phyloP scores from a whole-genome alignment of 129 eudicot genomes.

The Erigeron canadensis region DNA sequence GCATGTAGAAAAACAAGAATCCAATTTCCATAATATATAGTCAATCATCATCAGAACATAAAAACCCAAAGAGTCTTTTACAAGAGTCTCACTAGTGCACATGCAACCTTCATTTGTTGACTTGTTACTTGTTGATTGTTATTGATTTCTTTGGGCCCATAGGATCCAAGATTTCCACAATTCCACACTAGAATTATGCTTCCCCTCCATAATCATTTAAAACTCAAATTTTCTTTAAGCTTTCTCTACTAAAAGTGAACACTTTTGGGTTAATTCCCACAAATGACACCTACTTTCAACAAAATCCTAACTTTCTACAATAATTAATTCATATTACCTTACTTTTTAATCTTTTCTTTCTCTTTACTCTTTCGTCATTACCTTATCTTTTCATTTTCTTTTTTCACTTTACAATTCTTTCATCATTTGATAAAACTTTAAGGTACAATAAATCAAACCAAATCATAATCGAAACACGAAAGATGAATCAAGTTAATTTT shows the following conservation, averaged over 20 bases:
- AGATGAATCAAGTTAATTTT: too few relatives aligned
- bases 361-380: not conserved
- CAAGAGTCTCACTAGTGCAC: conserved; percentile 25
- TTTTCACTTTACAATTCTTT: too few relatives aligned
- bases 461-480: not conserved
- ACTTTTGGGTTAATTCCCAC: not conserved
- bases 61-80: conserved; percentile 3
- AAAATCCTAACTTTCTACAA: not conserved
- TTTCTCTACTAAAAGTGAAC: not conserved
- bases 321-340: not conserved
- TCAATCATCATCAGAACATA: not conserved
- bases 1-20: not conserved
- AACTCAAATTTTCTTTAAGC: not conserved
- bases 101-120: conserved; percentile 31
- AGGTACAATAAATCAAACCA: not conserved
- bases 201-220: not conserved
- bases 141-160: conserved; percentile 3
- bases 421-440: not conserved
- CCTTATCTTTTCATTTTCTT: not conserved
- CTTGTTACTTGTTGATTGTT: not conserved
- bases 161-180: not conserved
- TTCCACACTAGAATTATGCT: not conserved
- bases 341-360: not conserved
- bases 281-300: not conserved
- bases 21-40: not conserved